phyloP scores from a whole-genome alignment of 768 basidiomycete genomes.

The Phaeotremella fagi region DNA sequence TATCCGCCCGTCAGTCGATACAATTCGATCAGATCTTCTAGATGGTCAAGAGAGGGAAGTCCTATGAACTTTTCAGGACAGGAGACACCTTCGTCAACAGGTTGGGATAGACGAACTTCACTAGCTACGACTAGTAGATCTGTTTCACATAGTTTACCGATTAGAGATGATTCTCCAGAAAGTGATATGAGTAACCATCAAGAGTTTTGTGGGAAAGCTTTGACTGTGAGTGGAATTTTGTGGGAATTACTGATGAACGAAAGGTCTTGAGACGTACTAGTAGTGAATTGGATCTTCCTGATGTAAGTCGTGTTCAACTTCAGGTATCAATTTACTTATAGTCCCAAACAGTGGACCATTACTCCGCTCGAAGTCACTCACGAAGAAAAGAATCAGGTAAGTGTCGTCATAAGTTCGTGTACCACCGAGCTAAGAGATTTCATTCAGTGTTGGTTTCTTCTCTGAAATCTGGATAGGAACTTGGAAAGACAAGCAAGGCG shows the following conservation, averaged over 20 bases:
- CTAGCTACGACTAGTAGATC: not conserved
- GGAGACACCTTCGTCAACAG: too few species aligned
- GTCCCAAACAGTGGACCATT: constrained; percentile 49
- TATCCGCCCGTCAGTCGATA: too few species aligned
- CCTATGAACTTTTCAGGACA: too few species aligned
- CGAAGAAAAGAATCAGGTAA: constrained; percentile 58
- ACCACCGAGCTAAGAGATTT: too few species aligned
- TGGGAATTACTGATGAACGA: not conserved
- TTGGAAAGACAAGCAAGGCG: constrained; percentile 64
- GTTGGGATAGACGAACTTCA: too few species aligned
- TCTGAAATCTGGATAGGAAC: constrained; percentile 71
- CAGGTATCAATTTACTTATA: constrained; percentile 58
- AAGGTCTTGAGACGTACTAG: constrained; percentile 29
- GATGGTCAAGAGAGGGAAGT: too few species aligned
- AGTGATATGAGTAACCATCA: constrained; percentile 4
- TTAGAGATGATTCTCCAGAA: not conserved
- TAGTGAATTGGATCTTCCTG: constrained; percentile 27
- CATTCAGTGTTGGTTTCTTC: constrained; percentile 64
- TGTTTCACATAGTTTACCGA: not conserved
- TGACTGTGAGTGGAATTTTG: constrained; percentile 18
- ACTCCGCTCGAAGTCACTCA: constrained; percentile 68
- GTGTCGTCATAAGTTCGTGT: not conserved
- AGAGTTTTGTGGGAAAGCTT: constrained; percentile 30
- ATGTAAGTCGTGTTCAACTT: constrained; percentile 11
- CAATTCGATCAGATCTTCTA: too few species aligned